Base-by-base conservation (phyloP, 1,284 basidiomycete species). In the Laetiporus sulphureus region DNA sequence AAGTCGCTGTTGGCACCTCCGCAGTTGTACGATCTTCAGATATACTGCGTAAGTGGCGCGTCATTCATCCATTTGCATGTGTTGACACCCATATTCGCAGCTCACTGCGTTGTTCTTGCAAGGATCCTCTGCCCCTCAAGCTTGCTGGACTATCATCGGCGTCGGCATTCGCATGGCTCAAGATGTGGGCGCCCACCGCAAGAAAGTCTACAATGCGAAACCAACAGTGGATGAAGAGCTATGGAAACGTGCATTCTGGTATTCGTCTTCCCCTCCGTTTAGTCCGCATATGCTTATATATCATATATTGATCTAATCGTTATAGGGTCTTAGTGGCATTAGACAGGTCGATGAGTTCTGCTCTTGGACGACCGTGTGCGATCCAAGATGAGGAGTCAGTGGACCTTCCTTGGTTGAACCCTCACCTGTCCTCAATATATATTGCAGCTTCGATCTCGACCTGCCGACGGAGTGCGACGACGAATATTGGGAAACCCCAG, bases 371-470 rank as follows among this genome's bases (percentile, higher is more conserved):
- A 19, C 86, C 90, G 0, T 83, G 86, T 56, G 83, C 83, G 3
- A 79, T 91, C 33, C 84, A 90, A 45, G 88, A 91, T 46, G 87
- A 91, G 58, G 91, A 92, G 85, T 87, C 51, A 20, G 79, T 67
- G 5, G 35, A 16, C 43, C 31, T 34, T 45, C 13, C 36, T 29
- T 35, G n/a, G 24, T 32, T 7, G 2, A 8, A 20, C 19, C 30
- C 10, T 29, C 1, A 5, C 18, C 4, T 15, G 12, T 22, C 21
- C 12, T 16, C 33, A 3, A 1, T 22, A 30, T 22, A 35, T 11
- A 32, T 35, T 20, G 4, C 41, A 75, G 73, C 51, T 76, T 79
- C 51, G 81, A 84, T 50, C 65, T 77, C 10, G 77, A 78, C 36
- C 64, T 75, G 24, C 81, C 81, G 0, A 57, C 73, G 3, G 71